A percentile compares a stretch with the other conserved stretches of the same genome.
Evolutionary conservation across 768 basidiomycete genomes (phyloP).

Genomic region (Inosperma sp.): DNA sequence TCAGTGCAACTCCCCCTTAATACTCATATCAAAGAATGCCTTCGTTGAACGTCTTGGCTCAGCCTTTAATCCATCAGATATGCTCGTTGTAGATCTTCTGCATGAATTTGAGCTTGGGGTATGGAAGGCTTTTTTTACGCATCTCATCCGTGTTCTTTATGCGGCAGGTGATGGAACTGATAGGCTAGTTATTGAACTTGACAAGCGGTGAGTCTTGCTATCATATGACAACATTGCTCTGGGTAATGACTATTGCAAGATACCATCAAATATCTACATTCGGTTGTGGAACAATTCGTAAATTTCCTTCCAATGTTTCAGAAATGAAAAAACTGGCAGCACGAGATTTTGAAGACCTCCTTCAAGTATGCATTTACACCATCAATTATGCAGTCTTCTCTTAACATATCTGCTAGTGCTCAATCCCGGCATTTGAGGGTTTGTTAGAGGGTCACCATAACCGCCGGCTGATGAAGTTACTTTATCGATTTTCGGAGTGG

Average conservation of each 20-base stretch:
- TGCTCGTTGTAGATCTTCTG: slow-evolving; percentile 33
- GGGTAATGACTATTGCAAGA: slow-evolving; percentile 8
- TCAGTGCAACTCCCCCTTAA: background rate
- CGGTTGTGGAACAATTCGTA: slow-evolving; percentile 21
- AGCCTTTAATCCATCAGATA: slow-evolving; percentile 22
- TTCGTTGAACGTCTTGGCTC: slow-evolving; percentile 17
- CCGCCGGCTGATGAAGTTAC: slow-evolving; percentile 24
- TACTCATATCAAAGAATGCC: slow-evolving; percentile 18
- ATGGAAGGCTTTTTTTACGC: slow-evolving; percentile 34
- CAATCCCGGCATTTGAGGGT: slow-evolving; percentile 36
- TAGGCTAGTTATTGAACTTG: slow-evolving; percentile 23
- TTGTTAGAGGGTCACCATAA: slow-evolving; percentile 29
- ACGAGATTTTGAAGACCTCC: slow-evolving; percentile 35
- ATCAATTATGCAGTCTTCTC: background rate
- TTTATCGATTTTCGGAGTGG: slow-evolving; percentile 33
- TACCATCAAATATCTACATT: slow-evolving; percentile 24
- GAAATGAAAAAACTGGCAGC: slow-evolving; percentile 32
- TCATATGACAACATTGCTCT: background rate
- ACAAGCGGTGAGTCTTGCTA: slow-evolving; percentile 24
- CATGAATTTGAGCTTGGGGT: too few relatives aligned
- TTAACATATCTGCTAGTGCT: slow-evolving; percentile 24
- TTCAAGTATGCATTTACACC: slow-evolving; percentile 30
- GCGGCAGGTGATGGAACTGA: slow-evolving; percentile 18
- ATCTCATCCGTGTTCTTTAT: slow-evolving; percentile 33
- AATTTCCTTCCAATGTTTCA: slow-evolving; percentile 24